Evolutionary conservation across 768 basidiomycete species (phyloP), one percentile per base, ranked within the genome.

Genomic region (Postia placenta): DNA sequence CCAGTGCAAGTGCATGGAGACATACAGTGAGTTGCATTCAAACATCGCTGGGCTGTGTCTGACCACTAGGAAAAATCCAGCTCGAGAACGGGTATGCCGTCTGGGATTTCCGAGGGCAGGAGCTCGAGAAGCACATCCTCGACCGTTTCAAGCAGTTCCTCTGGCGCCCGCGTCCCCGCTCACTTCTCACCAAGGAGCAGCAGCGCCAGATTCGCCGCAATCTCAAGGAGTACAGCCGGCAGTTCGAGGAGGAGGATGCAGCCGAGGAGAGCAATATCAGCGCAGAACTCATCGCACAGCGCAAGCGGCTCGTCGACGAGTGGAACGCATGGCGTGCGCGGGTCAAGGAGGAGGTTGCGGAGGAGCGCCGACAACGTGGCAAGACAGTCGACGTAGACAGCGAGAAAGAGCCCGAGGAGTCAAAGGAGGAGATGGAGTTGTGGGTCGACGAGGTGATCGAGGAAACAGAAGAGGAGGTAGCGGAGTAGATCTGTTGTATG

Each of bases 121-220:
- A 95, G 65, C 74, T 93, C n/a, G 78, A 87, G 64, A 88, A 90
- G 64, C 83, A 85, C 44, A 81, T 92, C 50, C 74, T 87, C 54
- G 96, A 98, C 64, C 82, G 87, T 49, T 98, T 99, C 80, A 99
- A 99, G 74, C 96, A 99, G 67, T 92, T 98, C 69, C 79, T 97
- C 53, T 99, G 95, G 95, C 85, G 96, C 28, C 94, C 95, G 22
- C 85, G 96, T n/a, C 92, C 96, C 3, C 80, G 83, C 11, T 87
- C 90, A 2, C 70, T 98, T 44, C 75, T 99, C 49, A 76, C 82
- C 42, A 91, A 87, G 63, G 93, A 96, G 44, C 82, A 92, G 52
- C 92, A 96, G 62, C 83, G 83, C 55, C 79, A 78, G 45, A 81
- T 99, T 50, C 80, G 91, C 51, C 86, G 83, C 69, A 95, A 91